These are phyloP conservation scores for Luvunga scandens DNA, from an alignment of 345 rosid species.

Conservation along the genomic window DNA sequence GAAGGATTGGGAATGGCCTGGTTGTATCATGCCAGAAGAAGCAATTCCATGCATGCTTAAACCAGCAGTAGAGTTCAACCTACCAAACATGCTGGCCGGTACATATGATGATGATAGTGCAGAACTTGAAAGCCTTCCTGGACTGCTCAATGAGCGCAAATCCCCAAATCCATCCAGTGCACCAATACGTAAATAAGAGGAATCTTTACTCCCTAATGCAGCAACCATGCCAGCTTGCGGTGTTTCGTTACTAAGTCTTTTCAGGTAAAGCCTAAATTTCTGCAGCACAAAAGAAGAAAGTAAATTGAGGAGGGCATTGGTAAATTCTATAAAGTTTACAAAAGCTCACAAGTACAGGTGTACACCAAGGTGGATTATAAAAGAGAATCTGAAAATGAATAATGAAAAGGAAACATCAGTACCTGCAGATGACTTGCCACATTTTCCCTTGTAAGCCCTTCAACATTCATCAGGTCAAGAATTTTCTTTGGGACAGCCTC, in stretches of 20 bases:
- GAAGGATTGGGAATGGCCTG: slow-evolving; percentile 40
- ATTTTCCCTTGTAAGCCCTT: slow-evolving; percentile 90
- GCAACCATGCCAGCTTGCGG: slow-evolving; percentile 51
- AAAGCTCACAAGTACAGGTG: not conserved
- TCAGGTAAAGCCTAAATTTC: slow-evolving; percentile 89
- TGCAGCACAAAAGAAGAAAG: slow-evolving; percentile 29
- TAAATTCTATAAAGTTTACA: slow-evolving; percentile 4
- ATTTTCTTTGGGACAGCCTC: slow-evolving; percentile 97
- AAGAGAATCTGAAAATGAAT: not conserved
- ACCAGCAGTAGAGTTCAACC: slow-evolving; percentile 54
- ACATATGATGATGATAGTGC: slow-evolving; percentile 56
- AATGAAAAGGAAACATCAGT: slow-evolving; percentile 19
- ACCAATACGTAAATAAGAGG: slow-evolving; percentile 47
- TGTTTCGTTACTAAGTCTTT: slow-evolving; percentile 46
- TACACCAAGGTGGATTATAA: not conserved
- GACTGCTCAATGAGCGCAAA: slow-evolving; percentile 39
- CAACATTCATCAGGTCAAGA: slow-evolving; percentile 89
- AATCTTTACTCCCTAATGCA: slow-evolving; percentile 53
- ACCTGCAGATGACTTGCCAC: slow-evolving; percentile 99
- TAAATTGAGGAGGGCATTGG: not conserved
- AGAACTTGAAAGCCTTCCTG: slow-evolving; percentile 53
- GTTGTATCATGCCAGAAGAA: slow-evolving; percentile 48
- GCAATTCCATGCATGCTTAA: slow-evolving; percentile 50
- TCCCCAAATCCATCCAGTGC: slow-evolving; percentile 60
- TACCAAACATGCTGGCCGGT: slow-evolving; percentile 43